These are phyloP conservation scores for Tylopilus orsonianus DNA, from an alignment of 1,284 basidiomycete genomes.

Conservation along the genomic window DNA sequence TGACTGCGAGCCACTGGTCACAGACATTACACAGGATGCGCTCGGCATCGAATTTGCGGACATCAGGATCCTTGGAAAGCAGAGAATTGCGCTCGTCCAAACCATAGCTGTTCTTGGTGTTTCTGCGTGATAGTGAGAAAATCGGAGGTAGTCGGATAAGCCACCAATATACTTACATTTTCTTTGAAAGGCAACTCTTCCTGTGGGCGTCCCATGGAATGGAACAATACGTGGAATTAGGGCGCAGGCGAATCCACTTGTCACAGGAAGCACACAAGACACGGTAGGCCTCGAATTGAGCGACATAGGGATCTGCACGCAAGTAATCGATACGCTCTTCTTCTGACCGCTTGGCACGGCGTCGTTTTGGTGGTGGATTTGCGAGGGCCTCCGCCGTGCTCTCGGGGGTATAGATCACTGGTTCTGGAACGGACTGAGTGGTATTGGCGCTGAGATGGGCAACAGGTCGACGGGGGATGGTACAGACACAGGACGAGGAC, in stretches of 20 bases:
- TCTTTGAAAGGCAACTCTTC: conserved; percentile 72
- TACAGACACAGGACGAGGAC: conserved; percentile 22
- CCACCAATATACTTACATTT: conserved; percentile 46
- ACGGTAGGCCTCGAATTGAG: conserved; percentile 73
- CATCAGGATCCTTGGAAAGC: conserved; percentile 61
- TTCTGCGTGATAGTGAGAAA: conserved; percentile 33
- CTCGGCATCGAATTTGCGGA: conserved; percentile 69
- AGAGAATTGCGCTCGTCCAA: conserved; percentile 57
- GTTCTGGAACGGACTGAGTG: conserved; percentile 34
- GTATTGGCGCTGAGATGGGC: conserved; percentile 30
- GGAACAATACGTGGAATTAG: conserved; percentile 81
- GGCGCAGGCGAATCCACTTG: conserved; percentile 78
- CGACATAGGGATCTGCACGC: conserved; percentile 71
- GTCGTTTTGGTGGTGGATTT: conserved; percentile 55
- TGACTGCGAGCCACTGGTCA: conserved; percentile 61
- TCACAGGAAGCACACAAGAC: conserved; percentile 75
- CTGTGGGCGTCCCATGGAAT: conserved; percentile 82
- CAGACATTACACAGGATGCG: conserved; percentile 67
- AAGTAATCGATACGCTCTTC: conserved; percentile 77
- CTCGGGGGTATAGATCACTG: conserved; percentile 44
- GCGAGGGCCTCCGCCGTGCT: conserved; percentile 39
- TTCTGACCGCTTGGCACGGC: conserved; percentile 74
- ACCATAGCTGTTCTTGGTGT: conserved; percentile 50
- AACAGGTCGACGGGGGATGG: conserved; percentile 3
- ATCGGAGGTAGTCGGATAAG: conserved; percentile 9